A percentile compares a stretch with the other conserved stretches of the same genome.
phyloP scores from a whole-genome alignment of 306 rosid genomes.

The Trifolium subterraneum region DNA sequence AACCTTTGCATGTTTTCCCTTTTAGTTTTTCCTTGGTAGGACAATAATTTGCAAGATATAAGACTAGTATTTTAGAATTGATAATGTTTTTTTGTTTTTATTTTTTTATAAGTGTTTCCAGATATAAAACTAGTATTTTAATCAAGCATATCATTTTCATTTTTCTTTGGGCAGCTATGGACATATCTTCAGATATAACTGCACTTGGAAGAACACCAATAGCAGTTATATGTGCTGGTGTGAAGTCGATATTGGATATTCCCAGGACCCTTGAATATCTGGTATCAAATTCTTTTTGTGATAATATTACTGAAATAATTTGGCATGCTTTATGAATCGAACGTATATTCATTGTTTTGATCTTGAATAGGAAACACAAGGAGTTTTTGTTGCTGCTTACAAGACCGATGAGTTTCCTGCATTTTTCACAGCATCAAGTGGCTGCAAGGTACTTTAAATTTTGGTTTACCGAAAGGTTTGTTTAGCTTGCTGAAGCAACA shows the following conservation, averaged over 20 bases:
- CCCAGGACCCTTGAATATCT: slow-evolving; percentile 90
- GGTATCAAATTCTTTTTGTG: slow-evolving; percentile 49
- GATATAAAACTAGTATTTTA: slow-evolving; percentile 17
- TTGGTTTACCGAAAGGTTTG: slow-evolving; percentile 6
- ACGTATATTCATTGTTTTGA: slow-evolving; percentile 16
- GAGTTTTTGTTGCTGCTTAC: slow-evolving; percentile 88
- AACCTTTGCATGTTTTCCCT: slow-evolving; percentile 10
- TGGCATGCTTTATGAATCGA: not conserved
- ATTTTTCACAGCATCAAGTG: slow-evolving; percentile 85
- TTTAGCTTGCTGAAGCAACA: slow-evolving; percentile 17
- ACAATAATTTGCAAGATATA: slow-evolving; percentile 15
- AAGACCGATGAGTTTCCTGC: slow-evolving; percentile 91
- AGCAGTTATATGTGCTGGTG: slow-evolving; percentile 92
- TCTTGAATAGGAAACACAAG: slow-evolving; percentile 78
- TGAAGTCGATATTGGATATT: slow-evolving; percentile 91
- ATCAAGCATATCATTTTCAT: slow-evolving; percentile 30
- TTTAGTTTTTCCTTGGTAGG: slow-evolving; percentile 9
- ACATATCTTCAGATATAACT: slow-evolving; percentile 91
- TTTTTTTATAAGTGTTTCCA: slow-evolving; percentile 13
- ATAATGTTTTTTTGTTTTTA: not conserved
- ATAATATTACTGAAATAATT: slow-evolving; percentile 36
- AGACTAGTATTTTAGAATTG: slow-evolving; percentile 7
- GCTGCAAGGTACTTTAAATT: slow-evolving; percentile 74
- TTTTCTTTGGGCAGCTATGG: slow-evolving; percentile 70
- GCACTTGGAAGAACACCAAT: slow-evolving; percentile 96